Evolutionary conservation across 441 rosid genomes (phyloP).

Genomic region (Raphanus hybrid): DNA sequence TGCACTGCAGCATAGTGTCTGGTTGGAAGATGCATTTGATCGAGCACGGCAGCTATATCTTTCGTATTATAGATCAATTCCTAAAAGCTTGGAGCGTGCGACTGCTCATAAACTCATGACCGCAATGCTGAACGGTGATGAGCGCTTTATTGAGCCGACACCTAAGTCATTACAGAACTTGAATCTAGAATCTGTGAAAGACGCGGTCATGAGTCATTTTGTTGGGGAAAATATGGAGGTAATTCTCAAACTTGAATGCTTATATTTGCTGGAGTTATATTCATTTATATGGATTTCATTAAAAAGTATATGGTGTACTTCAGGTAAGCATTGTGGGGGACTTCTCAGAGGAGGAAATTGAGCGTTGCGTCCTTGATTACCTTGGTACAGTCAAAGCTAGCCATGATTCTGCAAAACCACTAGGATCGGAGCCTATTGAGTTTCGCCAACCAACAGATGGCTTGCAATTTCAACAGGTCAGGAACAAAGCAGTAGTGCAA

Average conservation of each 20-base stretch:
- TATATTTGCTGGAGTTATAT: conserved; percentile 20
- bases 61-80: conserved; percentile 95
- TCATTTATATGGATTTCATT: conserved; percentile 12
- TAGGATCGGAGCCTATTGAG: conserved; percentile 59
- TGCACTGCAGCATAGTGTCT: conserved; percentile 91
- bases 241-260: conserved; percentile 29
- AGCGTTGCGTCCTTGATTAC: conserved; percentile 86
- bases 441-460: conserved; percentile 82
- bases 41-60: conserved; percentile 94
- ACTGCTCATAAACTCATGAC: conserved; percentile 99
- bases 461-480: conserved; percentile 85
- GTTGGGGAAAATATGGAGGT: conserved; percentile 98
- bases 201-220: conserved; percentile 98
- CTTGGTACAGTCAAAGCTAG: conserved; percentile 89
- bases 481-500: conserved; percentile 41
- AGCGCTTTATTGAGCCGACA: conserved; percentile 96
- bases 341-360: conserved; percentile 88
- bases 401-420: conserved; percentile 46
- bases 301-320: conserved; percentile 34
- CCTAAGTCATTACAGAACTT: conserved; percentile 83
- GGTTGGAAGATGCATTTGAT: conserved; percentile 99
- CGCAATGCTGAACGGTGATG: conserved; percentile 98
- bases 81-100: conserved; percentile 99
- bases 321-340: conserved; percentile 99
- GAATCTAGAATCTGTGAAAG: conserved; percentile 75